A percentile compares a stretch with the other conserved stretches of the same genome.
Conservation (phyloP, 306 rosid species). For the Hippophae rhamnoides region DNA sequence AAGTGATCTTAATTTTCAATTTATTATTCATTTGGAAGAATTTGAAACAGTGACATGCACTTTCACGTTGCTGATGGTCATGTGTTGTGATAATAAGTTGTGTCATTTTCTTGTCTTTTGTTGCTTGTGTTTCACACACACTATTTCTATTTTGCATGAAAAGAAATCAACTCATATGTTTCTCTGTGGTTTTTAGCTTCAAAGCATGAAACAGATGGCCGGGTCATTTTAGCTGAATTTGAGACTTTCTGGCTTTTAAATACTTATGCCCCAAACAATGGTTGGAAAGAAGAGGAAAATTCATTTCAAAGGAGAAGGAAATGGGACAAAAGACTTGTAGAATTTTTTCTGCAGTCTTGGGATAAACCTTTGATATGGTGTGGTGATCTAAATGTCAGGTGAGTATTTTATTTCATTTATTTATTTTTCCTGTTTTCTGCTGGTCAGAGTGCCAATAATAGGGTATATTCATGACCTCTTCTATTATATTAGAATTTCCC, state of each 20-base stretch:
- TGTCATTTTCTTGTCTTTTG: neutral
- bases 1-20: neutral
- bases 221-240: conserved; percentile 86
- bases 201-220: conserved; percentile 90
- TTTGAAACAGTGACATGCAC: neutral
- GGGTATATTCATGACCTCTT: no score
- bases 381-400: conserved; percentile 98
- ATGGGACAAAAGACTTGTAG: conserved; percentile 90
- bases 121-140: neutral
- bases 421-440: neutral
- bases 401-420: conserved; percentile 10
- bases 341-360: conserved; percentile 59
- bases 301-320: conserved; percentile 91
- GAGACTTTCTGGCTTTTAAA: conserved; percentile 68
- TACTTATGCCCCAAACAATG: conserved; percentile 89
- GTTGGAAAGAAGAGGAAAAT: conserved; percentile 96
- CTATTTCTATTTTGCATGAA: conserved; percentile 11
- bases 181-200: conserved; percentile 50
- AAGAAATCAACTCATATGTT: conserved; percentile 12
- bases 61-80: neutral
- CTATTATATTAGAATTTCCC: no score
- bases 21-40: neutral
- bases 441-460: neutral
- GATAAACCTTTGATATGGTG: conserved; percentile 98
- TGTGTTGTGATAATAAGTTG: neutral